Conservation (phyloP, 352 stramenopile genomes). For the Globisporangium canariense region DNA sequence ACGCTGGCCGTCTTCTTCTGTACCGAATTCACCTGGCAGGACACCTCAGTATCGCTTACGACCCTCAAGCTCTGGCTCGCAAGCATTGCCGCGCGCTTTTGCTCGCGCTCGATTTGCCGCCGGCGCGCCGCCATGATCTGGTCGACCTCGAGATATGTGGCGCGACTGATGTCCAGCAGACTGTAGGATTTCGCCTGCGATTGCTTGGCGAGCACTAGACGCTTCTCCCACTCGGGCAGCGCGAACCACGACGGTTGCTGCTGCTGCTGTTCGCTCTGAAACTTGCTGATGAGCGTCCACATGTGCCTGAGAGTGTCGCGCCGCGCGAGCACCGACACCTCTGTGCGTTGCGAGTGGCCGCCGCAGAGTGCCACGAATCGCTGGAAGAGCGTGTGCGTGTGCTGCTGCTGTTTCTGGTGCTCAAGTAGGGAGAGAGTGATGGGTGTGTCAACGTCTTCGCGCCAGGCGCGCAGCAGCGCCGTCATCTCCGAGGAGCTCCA, state of each 20-base stretch:
- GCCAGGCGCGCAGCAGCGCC: constrained; percentile 7
- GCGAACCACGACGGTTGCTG: neutral
- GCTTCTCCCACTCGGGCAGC: constrained; percentile 5
- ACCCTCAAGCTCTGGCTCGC: neutral
- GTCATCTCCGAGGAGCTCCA: constrained; percentile 3
- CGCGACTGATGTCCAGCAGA: neutral
- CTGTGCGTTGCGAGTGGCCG: neutral
- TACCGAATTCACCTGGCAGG: neutral
- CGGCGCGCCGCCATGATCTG: neutral
- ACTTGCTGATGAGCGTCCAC: constrained; percentile 1
- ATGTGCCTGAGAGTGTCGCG: constrained; percentile 6
- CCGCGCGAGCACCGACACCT: neutral
- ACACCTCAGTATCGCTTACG: no score
- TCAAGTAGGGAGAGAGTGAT: neutral
- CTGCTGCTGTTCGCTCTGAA: neutral
- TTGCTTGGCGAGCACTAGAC: neutral
- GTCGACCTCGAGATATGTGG: neutral
- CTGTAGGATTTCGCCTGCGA: neutral
- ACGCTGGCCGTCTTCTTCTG: neutral
- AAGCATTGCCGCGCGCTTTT: neutral
- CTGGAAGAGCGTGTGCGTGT: neutral
- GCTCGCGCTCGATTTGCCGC: neutral
- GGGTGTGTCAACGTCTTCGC: constrained; percentile 6
- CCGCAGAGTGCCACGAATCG: neutral
- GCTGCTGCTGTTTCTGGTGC: neutral